Evolutionary conservation across 805 yeast genomes (phyloP), one percentile per base, ranked within the genome.

Genomic region (Sugiyamaella qingdaonensis): DNA sequence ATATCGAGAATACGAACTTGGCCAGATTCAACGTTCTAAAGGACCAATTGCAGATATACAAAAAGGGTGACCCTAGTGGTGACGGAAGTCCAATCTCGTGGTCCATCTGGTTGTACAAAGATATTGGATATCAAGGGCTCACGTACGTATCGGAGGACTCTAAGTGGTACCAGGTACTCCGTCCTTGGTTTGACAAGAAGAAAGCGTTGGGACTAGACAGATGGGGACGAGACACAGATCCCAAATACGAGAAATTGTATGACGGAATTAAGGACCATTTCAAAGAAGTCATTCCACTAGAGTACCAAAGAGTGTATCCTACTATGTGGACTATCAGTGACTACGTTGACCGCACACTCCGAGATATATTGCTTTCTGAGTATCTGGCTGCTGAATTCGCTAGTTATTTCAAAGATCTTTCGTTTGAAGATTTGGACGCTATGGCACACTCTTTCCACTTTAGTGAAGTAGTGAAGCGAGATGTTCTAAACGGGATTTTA

Each of bases 81-180:
- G 79, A 74, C 61, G 64, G 65, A 8, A 32, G 69, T 10, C 75
- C 78, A 19, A 75, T 77, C 48, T 60, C 72, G 31, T 77, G 80
- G 80, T 74, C 79, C 3, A 76, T 77, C 53, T 77, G 81, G 81
- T 64, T 76, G 7, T 77, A 78, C 65, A 77, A 77, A 60, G 81
- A 78, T 60, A 72, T 77, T 60, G 80, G 81, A 0, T 76, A 66
- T 61, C 81, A 78, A 64, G 81, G 80, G 2, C 62, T 78, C 58
- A 70, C 77, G 11, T 75, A 69, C 55, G 79, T 76, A 31, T 63
- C 72, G 11, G 78, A 80, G 34, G 57, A 68, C n/a, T 72, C 79
- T 33, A 68, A 69, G 54, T 75, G 76, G 68, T 74, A 60, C 59
- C 47, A 72, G 56, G 61, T 76, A 4, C 70, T 77, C 41, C 75